Base-by-base conservation (phyloP, 495 filamentous ascomycete genomes). In the Aspergillus avenaceus region DNA sequence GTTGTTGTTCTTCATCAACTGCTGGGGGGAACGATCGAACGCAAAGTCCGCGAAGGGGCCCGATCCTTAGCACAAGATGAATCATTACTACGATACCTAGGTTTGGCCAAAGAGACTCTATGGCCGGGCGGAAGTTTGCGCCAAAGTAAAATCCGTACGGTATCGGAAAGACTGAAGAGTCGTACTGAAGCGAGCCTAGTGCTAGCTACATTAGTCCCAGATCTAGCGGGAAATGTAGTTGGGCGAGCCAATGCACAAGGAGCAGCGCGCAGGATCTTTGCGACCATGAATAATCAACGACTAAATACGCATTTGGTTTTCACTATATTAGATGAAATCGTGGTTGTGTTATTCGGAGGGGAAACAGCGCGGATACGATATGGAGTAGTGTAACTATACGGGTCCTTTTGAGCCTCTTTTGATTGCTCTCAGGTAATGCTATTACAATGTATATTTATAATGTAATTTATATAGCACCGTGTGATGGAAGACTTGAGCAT, bases 21-120 rank as follows among this genome's bases (percentile, higher is more conserved):
- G 4, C 77, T 87, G 4, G 96, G 72, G 52, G 96, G 77, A 66
- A 97, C 79, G 59, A 95, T 99, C 49, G 95, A 99, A 71, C 84
- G 91, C 24, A 93, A 92, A 66, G 85, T 96, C 28, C 83, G 91
- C 19, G 95, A 99, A 26, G 84, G 83, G 25, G 83, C 85, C 27
- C 82, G 80, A 49, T 70, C 74, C 14, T 62, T 91, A 11, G 58
- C 87, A 22, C 81, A 88, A 37, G 91, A 97, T 57, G 86, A 96
- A 14, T 80, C 83, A 8, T 62, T 97, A 8, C 71, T 91, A 28
- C 81, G 79, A 37, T 95, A 95, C 58, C 70, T 97, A 44, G 64
- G 73, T 14, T 63, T 91, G 26, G 65, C 89, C 5, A 85, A 77
- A 50, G 83, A 87, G 40, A 78, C 69, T 5, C 79, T 97, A 76